A percentile compares a stretch with the other conserved stretches of the same genome.
These are phyloP conservation scores for Hymenoscyphus salicellus DNA, from an alignment of 2,329 filamentous ascomycete genomes.

Conservation along the genomic window DNA sequence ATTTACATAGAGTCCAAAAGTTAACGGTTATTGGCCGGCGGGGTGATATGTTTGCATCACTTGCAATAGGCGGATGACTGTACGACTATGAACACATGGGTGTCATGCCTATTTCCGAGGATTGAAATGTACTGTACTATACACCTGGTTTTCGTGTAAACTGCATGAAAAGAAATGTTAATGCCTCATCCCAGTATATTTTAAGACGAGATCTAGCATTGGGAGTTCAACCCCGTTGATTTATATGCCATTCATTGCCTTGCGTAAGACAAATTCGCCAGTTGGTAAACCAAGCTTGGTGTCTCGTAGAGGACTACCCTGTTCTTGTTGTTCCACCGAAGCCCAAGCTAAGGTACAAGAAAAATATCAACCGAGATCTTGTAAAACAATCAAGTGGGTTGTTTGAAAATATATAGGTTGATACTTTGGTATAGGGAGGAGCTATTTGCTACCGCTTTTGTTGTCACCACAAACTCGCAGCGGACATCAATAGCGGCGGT, in stretches of 20 bases:
- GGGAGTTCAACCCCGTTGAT: not conserved
- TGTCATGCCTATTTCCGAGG: constrained; percentile 25
- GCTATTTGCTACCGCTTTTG: no score
- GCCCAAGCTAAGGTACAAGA: no score
- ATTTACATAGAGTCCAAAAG: constrained; percentile 34
- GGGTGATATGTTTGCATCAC: constrained; percentile 26
- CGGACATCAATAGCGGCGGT: no score
- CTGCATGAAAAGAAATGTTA: constrained; percentile 20
- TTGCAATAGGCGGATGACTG: constrained; percentile 27
- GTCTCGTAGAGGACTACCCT: no score
- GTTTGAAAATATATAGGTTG: no score
- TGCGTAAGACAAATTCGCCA: not conserved
- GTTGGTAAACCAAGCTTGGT: constrained; percentile 3
- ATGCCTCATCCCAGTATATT: constrained; percentile 11
- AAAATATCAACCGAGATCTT: no score
- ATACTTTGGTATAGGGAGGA: no score
- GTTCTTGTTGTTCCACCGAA: no score
- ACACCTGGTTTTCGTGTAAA: constrained; percentile 24
- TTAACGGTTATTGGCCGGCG: constrained; percentile 24
- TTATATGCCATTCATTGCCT: not conserved
- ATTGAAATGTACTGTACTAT: constrained; percentile 28
- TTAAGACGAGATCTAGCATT: not conserved
- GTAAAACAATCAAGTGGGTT: no score
- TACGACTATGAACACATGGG: constrained; percentile 32
- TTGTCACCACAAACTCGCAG: no score